Percentiles rank a stretch among this genome's conserved stretches.
These are phyloP conservation scores for Sporothrix luriei DNA, from an alignment of 2,329 filamentous ascomycete species.

Conservation along the genomic window DNA sequence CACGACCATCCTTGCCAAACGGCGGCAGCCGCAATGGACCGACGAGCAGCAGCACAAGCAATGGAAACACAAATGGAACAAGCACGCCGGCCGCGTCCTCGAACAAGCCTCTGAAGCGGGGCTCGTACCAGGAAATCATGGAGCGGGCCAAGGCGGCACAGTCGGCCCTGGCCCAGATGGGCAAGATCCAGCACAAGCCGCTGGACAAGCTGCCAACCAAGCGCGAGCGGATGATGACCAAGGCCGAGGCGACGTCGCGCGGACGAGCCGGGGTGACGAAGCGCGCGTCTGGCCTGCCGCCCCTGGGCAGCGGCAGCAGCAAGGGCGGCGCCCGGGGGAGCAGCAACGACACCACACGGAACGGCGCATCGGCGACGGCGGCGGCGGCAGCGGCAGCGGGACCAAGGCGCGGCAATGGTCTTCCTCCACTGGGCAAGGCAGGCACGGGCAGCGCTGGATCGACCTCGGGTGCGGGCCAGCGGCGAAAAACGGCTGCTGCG, in stretches of 20 bases:
- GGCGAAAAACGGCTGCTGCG: neutral
- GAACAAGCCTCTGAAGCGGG: constrained; percentile 64
- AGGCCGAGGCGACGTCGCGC: constrained; percentile 28
- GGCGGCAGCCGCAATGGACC: constrained; percentile 28
- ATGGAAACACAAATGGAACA: neutral
- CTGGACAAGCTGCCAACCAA: constrained; percentile 65
- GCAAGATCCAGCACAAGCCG: constrained; percentile 74
- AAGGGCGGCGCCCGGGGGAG: no score
- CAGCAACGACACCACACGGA: no score
- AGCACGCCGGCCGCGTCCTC: constrained; percentile 32
- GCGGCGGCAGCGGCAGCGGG: no score
- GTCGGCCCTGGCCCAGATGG: constrained; percentile 61
- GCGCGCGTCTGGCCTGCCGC: constrained; percentile 14
- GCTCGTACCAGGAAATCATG: constrained; percentile 74
- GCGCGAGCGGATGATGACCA: constrained; percentile 46
- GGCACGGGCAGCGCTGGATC: neutral
- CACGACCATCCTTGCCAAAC: neutral
- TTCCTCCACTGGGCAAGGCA: constrained; percentile 6
- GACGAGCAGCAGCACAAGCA: neutral
- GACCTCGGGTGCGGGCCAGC: neutral
- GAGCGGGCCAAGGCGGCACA: constrained; percentile 70
- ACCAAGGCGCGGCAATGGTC: neutral
- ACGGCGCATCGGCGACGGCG: no score
- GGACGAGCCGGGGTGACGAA: constrained; percentile 13
- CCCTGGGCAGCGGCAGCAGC: no score